Conservation (phyloP, 148 eudicot genomes). For the Diospyros kaki region DNA sequence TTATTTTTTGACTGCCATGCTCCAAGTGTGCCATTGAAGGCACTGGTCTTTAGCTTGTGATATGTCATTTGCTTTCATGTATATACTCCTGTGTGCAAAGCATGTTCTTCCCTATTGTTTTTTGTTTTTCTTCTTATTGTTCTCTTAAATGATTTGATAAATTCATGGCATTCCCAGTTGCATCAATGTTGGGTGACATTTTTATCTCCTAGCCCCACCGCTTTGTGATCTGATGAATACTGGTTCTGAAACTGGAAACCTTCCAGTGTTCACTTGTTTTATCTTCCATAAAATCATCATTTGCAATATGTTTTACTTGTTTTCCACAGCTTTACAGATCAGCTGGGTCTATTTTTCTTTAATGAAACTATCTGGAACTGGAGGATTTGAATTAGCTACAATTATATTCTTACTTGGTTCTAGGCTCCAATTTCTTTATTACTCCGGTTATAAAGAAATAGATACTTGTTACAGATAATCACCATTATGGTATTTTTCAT, state of each 20-base stretch:
- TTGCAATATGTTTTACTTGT: background rate
- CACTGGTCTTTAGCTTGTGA: too few relatives aligned
- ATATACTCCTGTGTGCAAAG: too few relatives aligned
- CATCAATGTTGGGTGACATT: too few relatives aligned
- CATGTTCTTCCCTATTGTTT: too few relatives aligned
- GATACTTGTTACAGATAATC: background rate
- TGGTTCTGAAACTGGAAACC: background rate
- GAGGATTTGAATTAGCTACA: background rate
- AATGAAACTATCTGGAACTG: background rate
- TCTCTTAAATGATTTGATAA: too few relatives aligned
- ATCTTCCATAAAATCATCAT: background rate
- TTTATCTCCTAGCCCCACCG: too few relatives aligned
- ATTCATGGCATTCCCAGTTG: too few relatives aligned
- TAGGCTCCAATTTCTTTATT: background rate
- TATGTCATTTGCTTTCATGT: too few relatives aligned
- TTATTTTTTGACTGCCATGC: too few relatives aligned
- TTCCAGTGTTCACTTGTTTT: background rate
- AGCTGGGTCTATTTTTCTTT: conserved; percentile 1
- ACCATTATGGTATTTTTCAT: background rate
- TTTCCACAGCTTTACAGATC: background rate
- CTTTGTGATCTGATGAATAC: background rate
- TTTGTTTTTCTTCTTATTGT: too few relatives aligned
- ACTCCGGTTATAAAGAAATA: background rate
- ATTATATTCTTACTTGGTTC: background rate
- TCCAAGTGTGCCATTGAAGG: too few relatives aligned